These are phyloP conservation scores for Psilocybe cubensis DNA, from an alignment of 768 basidiomycete genomes.

Conservation along the genomic window DNA sequence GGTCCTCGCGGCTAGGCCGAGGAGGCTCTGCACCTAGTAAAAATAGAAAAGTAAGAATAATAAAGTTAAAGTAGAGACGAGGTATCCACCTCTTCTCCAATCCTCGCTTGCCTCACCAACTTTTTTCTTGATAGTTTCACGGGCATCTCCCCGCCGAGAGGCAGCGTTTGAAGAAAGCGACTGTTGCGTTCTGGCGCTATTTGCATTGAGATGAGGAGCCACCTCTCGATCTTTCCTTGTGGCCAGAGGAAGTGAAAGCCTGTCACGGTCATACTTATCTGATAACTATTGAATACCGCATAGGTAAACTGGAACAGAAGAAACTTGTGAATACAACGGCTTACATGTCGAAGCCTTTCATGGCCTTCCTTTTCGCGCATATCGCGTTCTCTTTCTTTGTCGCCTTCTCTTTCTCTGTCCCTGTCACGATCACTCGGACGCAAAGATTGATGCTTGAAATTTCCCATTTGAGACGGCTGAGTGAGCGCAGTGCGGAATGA, in stretches of 20 bases:
- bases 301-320: slow-evolving; percentile 9
- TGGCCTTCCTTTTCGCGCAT: slow-evolving; percentile 76
- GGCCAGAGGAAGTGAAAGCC: slow-evolving; percentile 58
- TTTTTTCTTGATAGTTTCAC: slow-evolving; percentile 69
- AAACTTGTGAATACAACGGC: slow-evolving; percentile 27
- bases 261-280: slow-evolving; percentile 86
- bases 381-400: slow-evolving; percentile 61
- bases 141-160: slow-evolving; percentile 58
- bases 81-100: slow-evolving; percentile 77
- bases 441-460: slow-evolving; percentile 87
- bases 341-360: slow-evolving; percentile 75
- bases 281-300: slow-evolving; percentile 57
- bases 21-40: slow-evolving; percentile 48
- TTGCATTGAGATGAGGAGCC: slow-evolving; percentile 59
- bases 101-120: slow-evolving; percentile 78
- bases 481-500: slow-evolving; percentile 73
- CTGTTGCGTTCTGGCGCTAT: slow-evolving; percentile 42
- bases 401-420: slow-evolving; percentile 49
- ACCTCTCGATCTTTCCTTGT: slow-evolving; percentile 70
- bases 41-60: slow-evolving; percentile 15
- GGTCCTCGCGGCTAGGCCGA: slow-evolving; percentile 62
- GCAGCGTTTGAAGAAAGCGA: slow-evolving; percentile 37
- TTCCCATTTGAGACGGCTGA: slow-evolving; percentile 92
- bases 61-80: slow-evolving; percentile 17
- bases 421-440: slow-evolving; percentile 65